Conservation (phyloP, 2,329 filamentous ascomycete species). For the Trichophyton simii region DNA sequence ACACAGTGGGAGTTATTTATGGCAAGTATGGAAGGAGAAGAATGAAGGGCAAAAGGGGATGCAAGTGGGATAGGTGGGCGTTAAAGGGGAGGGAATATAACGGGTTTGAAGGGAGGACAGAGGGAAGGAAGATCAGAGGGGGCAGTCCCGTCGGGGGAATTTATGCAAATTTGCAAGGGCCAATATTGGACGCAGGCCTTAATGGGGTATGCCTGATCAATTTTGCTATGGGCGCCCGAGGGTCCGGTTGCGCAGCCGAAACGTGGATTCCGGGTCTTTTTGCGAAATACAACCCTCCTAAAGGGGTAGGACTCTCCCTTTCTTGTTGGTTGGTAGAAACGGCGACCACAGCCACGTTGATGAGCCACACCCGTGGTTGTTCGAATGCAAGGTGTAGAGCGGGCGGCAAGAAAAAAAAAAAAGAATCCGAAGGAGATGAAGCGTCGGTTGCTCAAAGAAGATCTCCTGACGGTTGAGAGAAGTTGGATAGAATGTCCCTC, state of each 20-base stretch:
- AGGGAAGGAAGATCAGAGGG: background rate
- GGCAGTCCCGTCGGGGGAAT: background rate
- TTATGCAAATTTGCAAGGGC: background rate
- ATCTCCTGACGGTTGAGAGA: background rate
- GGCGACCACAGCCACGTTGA: background rate
- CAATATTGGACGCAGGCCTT: background rate
- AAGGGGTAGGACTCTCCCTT: background rate
- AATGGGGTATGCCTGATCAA: background rate
- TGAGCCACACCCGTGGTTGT: background rate
- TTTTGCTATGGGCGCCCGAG: background rate
- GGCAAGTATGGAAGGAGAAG: background rate
- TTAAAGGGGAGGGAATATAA: background rate
- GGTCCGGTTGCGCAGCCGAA: background rate
- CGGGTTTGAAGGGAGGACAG: background rate
- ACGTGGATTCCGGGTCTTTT: background rate
- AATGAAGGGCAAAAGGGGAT: background rate
- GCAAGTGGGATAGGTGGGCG: too few species aligned
- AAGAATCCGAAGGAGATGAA: background rate
- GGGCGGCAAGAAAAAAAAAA: too few species aligned
- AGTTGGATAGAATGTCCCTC: background rate
- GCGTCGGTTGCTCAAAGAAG: background rate
- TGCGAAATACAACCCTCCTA: background rate
- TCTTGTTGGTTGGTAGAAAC: background rate
- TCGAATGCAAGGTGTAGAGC: background rate
- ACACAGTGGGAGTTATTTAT: background rate